Evolutionary conservation across 2,329 filamentous ascomycete species (phyloP), one percentile per base, ranked within the genome.

Genomic region (Ambrosiella cleistominuta): DNA sequence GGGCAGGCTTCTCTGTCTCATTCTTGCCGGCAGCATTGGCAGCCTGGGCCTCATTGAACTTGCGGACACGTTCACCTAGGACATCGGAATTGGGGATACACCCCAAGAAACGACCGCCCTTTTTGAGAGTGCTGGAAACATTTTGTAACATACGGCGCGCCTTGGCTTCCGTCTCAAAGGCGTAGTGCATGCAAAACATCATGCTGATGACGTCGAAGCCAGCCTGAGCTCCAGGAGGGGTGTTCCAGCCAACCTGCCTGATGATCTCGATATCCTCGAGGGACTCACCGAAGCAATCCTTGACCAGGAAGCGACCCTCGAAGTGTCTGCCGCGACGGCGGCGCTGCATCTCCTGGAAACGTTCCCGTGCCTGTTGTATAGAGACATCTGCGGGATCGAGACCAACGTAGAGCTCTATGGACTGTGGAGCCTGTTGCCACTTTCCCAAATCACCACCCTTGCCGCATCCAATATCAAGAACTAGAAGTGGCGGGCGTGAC

Each of bases 131-230:
- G 0, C 89, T 86, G 0, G 93, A 85, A 2, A 98, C 91, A 66
- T 98, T 98, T 65, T 83, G 80, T 58, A 98, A 77, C 93, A 98
- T 97, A 62, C 81, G 86, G 50, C 88, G 81, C 1, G 91, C 88
- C 69, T 95, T 94, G 53, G 81, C 80, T 69, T 98, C 91, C 56
- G 77, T 88, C 73, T 97, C 93, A 64, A 97, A 98, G 5, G 93
- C 90, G 69, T 98, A 98, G 72, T 98, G 93, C 82, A 98, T 93
- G 66, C 89, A 94, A 70, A 98, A 98, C 93, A 98, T 98, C 81
- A 95, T 95, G 67, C 85, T 89, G 62, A 98, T 91, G 47, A 97
- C 86, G 68, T 98, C 93, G 65, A 97, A 98, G 3, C 91, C 90
- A 58, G 85, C 85, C 57, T 81, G 81, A 61, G 82, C 69, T 50